Evolutionary conservation across 345 rosid genomes (phyloP).

Genomic region (Ricinus communis): DNA sequence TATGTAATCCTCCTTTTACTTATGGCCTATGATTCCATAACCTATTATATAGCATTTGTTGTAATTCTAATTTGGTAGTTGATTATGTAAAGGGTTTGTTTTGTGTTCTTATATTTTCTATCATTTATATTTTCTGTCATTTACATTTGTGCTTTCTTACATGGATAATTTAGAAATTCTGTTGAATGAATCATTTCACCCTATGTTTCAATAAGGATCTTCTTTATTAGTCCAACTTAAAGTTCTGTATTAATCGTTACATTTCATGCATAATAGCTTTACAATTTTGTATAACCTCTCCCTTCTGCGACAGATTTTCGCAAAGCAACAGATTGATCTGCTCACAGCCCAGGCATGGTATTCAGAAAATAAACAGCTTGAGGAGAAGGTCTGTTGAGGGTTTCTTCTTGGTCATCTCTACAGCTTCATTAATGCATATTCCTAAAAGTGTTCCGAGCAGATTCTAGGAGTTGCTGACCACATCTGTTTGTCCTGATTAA

Average conservation of each 20-base stretch:
- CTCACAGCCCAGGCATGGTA: conserved; percentile 90
- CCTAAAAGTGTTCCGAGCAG: background rate
- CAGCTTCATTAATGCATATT: background rate
- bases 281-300: background rate
- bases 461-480: background rate
- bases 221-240: too few species aligned
- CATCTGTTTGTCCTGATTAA: background rate
- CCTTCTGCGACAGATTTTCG: conserved; percentile 47
- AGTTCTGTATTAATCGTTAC: too few species aligned
- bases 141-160: background rate
- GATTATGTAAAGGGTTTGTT: too few species aligned
- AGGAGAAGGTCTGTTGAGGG: conserved; percentile 62
- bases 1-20: too few species aligned
- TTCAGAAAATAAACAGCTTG: conserved; percentile 61
- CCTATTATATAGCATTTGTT: too few species aligned
- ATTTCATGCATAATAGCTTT: background rate
- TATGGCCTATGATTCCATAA: too few species aligned
- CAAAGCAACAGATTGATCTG: conserved; percentile 69
- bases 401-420: background rate
- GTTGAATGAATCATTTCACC: background rate
- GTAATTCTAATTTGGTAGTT: too few species aligned
- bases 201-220: background rate
- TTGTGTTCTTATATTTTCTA: too few species aligned
- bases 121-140: background rate
- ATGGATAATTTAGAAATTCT: background rate